Evolutionary conservation across 2,329 filamentous ascomycete genomes (phyloP), one percentile per base, ranked within the genome.

Genomic region (Aspergillus neoniger): DNA sequence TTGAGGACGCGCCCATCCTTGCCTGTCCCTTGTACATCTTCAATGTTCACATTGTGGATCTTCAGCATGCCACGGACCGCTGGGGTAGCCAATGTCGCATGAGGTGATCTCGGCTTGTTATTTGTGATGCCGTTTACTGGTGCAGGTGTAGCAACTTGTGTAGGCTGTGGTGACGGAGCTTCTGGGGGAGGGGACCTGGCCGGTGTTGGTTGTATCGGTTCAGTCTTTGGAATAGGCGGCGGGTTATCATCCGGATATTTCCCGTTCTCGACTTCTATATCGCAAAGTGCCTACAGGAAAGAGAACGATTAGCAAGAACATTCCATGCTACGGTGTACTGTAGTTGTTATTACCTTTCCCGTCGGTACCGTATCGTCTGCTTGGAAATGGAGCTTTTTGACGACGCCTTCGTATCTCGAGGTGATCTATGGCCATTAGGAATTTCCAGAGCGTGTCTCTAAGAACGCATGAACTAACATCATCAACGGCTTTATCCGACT

Each of bases 341-440:
- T 10, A 17, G 12, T n/a, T 6, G 2, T 25, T 30, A 54, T 55
- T 74, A 85, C 83, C 76, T 82, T 93, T 67, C 95, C 95, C 25
- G 97, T 96, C 72, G 91, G 92, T 55, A 94, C 94, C 85, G 97
- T 96, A 68, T 98, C 95, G 66, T 96, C 95, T 32, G 92, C 89
- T 65, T 97, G 92, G 76, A 96, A 98, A 79, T 98, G 87, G 48
- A 99, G 83, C 80, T 93, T 98, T 82, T 96, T 97, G 68, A 99
- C 94, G 0, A 97, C 90, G 21, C 95, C 95, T 60, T 93, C 88
- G 77, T 96, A 99, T 57, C 95, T 89, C 70, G 93, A 97, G 41
- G 95, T 98, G 69, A 99, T 99, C 83, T 98, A 85, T 21, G 88
- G 86, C 53, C 38, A 55, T 67, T 56, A 69, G 63, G 47, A 23